These are phyloP conservation scores for Boletus insuetus DNA, from an alignment of 768 basidiomycete species.

Conservation along the genomic window DNA sequence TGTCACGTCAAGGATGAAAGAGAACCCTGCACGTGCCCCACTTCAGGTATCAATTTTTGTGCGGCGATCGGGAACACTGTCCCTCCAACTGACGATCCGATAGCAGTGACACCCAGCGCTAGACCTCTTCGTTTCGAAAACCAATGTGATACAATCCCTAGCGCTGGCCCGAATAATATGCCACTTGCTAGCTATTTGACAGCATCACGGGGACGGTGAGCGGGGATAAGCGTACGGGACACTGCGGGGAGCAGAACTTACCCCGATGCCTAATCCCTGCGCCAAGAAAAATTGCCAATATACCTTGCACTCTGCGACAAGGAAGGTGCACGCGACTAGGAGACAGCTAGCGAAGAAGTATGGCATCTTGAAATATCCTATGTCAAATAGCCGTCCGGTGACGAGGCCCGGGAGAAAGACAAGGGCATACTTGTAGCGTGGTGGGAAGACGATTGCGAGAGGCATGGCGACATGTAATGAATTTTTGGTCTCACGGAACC, in stretches of 20 bases:
- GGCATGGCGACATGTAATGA: background rate
- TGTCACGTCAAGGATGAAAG: background rate
- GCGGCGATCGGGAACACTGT: constrained; percentile 62
- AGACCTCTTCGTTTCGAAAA: constrained; percentile 56
- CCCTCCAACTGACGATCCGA: constrained; percentile 69
- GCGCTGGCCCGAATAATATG: constrained; percentile 58
- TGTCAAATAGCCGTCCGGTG: constrained; percentile 69
- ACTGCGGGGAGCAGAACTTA: constrained; percentile 29
- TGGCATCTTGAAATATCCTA: constrained; percentile 61
- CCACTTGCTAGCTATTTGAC: constrained; percentile 42
- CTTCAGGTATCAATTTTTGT: constrained; percentile 48
- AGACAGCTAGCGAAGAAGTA: constrained; percentile 46
- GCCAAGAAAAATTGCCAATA: constrained; percentile 81
- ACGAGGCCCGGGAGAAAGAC: constrained; percentile 61
- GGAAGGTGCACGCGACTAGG: constrained; percentile 55
- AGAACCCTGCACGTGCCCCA: constrained; percentile 46
- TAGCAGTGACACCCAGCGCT: constrained; percentile 60
- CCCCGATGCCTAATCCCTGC: constrained; percentile 67
- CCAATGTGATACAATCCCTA: constrained; percentile 68
- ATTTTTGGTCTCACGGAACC: background rate
- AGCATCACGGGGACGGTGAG: background rate
- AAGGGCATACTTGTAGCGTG: constrained; percentile 51
- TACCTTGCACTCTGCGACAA: constrained; percentile 65
- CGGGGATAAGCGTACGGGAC: background rate
- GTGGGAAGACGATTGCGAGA: background rate